A percentile compares a stretch with the other conserved stretches of the same genome.
Evolutionary conservation across 345 rosid species (phyloP).

Genomic region (Hibiscus tridactylites): DNA sequence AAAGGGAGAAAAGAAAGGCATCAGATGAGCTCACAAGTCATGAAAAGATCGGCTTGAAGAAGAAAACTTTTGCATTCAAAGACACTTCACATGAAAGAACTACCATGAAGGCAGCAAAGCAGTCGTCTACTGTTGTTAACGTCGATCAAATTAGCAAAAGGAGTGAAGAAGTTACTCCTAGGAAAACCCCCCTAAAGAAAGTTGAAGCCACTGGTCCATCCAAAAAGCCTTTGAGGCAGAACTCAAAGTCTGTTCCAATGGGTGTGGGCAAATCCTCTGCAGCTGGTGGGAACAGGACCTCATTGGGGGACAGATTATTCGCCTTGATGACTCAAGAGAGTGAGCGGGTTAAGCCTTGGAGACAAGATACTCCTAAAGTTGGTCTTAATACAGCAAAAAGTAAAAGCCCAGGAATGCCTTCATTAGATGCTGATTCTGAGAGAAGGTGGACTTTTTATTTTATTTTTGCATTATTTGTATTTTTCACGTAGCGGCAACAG

Average conservation of each 20-base stretch:
- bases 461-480: background rate
- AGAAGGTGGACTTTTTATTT: slow-evolving; percentile 37
- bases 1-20: slow-evolving; percentile 24
- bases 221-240: slow-evolving; percentile 26
- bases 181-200: slow-evolving; percentile 27
- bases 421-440: slow-evolving; percentile 57
- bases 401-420: slow-evolving; percentile 23
- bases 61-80: slow-evolving; percentile 18
- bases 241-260: slow-evolving; percentile 19
- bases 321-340: slow-evolving; percentile 17
- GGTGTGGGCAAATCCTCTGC: slow-evolving; percentile 19
- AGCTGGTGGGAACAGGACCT: slow-evolving; percentile 21
- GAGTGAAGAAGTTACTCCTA: slow-evolving; percentile 26
- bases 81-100: slow-evolving; percentile 22
- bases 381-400: slow-evolving; percentile 22
- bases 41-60: slow-evolving; percentile 26
- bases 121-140: slow-evolving; percentile 21
- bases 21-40: slow-evolving; percentile 24
- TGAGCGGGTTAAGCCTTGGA: slow-evolving; percentile 25
- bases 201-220: slow-evolving; percentile 26
- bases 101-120: slow-evolving; percentile 19
- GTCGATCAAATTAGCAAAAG: slow-evolving; percentile 30
- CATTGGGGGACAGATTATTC: slow-evolving; percentile 38
- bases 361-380: slow-evolving; percentile 13
- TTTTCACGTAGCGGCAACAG: background rate